phyloP scores from a whole-genome alignment of 2,329 filamentous ascomycete genomes.

The Cercospora zeae-maydis region DNA sequence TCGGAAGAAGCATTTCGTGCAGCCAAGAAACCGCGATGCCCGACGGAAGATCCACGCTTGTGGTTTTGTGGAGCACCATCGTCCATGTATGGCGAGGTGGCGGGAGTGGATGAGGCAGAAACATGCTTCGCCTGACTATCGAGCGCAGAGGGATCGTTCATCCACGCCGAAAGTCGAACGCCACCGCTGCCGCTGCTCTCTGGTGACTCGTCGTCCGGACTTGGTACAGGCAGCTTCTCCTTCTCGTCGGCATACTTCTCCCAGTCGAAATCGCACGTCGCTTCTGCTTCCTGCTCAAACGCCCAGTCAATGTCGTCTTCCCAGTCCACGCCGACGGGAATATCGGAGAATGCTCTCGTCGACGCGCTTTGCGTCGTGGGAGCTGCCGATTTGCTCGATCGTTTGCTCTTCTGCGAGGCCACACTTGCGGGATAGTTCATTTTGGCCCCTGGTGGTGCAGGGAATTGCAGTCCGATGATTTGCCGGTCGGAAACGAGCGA shows the following conservation, averaged over 20 bases:
- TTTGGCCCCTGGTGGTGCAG: conserved; percentile 11
- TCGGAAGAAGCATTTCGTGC: conserved; percentile 28
- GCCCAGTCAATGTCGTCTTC: conserved; percentile 62
- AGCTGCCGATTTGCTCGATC: conserved; percentile 16
- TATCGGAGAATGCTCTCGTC: conserved; percentile 17
- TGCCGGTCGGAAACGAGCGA: conserved; percentile 12
- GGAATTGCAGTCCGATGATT: conserved; percentile 12
- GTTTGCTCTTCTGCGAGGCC: conserved; percentile 15
- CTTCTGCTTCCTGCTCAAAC: conserved; percentile 59
- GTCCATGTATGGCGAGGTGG: background rate
- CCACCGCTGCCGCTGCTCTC: conserved; percentile 19
- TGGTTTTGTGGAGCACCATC: conserved; percentile 12
- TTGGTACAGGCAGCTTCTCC: conserved; percentile 15
- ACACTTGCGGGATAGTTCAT: conserved; percentile 10
- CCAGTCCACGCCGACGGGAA: conserved; percentile 49
- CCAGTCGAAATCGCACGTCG: conserved; percentile 60
- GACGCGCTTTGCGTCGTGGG: conserved; percentile 13
- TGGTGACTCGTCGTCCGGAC: conserved; percentile 15
- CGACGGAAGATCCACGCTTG: conserved; percentile 29
- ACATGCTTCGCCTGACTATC: conserved; percentile 6
- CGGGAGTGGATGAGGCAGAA: background rate
- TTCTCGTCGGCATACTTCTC: conserved; percentile 28
- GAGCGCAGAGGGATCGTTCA: conserved; percentile 18
- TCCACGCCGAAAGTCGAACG: conserved; percentile 22
- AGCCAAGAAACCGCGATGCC: conserved; percentile 33